A percentile compares a stretch with the other conserved stretches of the same genome.
Conservation (phyloP, 495 filamentous ascomycete genomes). For the Neurospora sp. region DNA sequence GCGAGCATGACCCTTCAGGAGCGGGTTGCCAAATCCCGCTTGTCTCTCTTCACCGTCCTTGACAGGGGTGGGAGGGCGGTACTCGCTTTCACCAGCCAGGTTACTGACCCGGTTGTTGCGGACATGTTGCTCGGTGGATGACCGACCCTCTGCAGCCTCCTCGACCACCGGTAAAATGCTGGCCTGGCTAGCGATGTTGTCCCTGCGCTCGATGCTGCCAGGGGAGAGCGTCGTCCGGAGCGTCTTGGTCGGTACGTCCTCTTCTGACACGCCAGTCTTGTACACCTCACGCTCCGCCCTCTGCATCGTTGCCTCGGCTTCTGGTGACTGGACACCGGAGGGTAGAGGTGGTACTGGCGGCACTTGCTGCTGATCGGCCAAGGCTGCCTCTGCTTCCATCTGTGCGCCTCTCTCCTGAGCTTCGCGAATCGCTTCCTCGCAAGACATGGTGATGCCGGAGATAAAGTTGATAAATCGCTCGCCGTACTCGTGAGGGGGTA, state of each 20-base stretch:
- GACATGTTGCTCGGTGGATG: conserved; percentile 44
- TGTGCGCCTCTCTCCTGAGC: conserved; percentile 39
- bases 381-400: conserved; percentile 27
- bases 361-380: conserved; percentile 20
- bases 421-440: conserved; percentile 65
- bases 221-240: conserved; percentile 39
- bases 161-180: conserved; percentile 85
- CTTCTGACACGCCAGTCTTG: conserved; percentile 35
- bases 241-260: conserved; percentile 35
- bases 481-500: conserved; percentile 86
- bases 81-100: conserved; percentile 26
- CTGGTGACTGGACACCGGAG: conserved; percentile 38
- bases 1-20: conserved; percentile 28
- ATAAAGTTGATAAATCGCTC: conserved; percentile 94
- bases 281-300: conserved; percentile 24
- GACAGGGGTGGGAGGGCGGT: conserved; percentile 31
- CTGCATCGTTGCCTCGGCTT: conserved; percentile 24
- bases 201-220: conserved; percentile 42
- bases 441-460: conserved; percentile 75
- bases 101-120: conserved; percentile 33
- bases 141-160: conserved; percentile 74
- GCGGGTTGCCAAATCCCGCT: conserved; percentile 32
- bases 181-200: conserved; percentile 41
- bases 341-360: conserved; percentile 27
- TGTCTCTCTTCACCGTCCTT: conserved; percentile 29